phyloP scores from a whole-genome alignment of 768 basidiomycete genomes.

The Megacollybia marginata region DNA sequence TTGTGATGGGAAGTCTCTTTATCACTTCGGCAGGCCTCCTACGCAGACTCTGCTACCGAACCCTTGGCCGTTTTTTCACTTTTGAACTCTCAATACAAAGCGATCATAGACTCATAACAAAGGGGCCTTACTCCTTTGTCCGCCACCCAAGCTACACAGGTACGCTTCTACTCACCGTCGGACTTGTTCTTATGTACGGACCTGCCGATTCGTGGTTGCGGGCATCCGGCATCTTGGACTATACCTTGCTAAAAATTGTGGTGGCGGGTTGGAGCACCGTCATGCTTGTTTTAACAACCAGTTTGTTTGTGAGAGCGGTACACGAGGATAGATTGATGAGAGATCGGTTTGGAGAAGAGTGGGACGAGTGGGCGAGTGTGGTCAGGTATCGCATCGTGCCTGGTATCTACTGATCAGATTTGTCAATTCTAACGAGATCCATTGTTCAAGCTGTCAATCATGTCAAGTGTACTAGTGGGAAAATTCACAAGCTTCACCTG shows the following conservation, averaged over 20 bases:
- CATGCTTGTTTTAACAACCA: conserved; percentile 31
- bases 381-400: too few relatives aligned
- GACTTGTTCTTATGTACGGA: conserved; percentile 38
- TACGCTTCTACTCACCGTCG: conserved; percentile 40
- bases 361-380: conserved; percentile 19
- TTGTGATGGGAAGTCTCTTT: too few relatives aligned
- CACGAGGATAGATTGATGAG: conserved; percentile 39
- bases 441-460: too few relatives aligned
- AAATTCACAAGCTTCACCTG: too few relatives aligned
- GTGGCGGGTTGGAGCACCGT: conserved; percentile 38
- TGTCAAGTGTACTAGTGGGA: too few relatives aligned
- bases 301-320: conserved; percentile 22
- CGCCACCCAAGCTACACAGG: conserved; percentile 53
- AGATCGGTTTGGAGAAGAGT: conserved; percentile 32
- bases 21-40: too few relatives aligned
- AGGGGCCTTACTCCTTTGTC: conserved; percentile 42
- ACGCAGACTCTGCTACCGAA: conserved; percentile 32
- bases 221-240: conserved; percentile 30
- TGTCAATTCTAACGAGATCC: too few relatives aligned
- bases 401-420: too few relatives aligned
- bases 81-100: conserved; percentile 53
- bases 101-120: conserved; percentile 41
- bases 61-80: conserved; percentile 48
- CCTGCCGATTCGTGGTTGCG: conserved; percentile 39
- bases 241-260: conserved; percentile 14